Conservation (phyloP, 164 flowering plant genomes). For the Stephania cephalantha region DNA sequence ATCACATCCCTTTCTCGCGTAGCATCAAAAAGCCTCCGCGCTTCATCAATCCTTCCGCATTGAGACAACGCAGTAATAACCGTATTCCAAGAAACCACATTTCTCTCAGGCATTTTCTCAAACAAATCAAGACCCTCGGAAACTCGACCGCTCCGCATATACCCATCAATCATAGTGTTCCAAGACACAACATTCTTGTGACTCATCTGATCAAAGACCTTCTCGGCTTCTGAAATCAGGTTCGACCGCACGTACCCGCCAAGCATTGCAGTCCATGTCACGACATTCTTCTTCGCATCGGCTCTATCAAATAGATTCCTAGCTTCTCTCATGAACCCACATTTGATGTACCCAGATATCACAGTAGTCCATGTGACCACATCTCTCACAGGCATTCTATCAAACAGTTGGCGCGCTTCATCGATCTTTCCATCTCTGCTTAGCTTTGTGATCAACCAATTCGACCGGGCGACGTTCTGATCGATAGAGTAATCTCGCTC, state of each 20-base stretch:
- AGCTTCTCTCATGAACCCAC: slow-evolving; percentile 6
- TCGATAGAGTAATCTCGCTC: background rate
- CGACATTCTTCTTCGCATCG: slow-evolving; percentile 3
- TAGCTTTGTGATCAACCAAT: background rate
- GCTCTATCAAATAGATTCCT: background rate
- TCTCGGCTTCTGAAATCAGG: slow-evolving; percentile 3
- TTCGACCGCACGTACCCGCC: slow-evolving; percentile 3
- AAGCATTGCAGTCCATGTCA: slow-evolving; percentile 7
- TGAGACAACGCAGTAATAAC: slow-evolving; percentile 2
- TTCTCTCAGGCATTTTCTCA: slow-evolving; percentile 4
- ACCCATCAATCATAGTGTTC: slow-evolving; percentile 9
- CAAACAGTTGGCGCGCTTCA: slow-evolving; percentile 3
- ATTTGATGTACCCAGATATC: slow-evolving; percentile 5
- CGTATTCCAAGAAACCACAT: slow-evolving; percentile 8
- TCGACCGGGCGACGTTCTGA: background rate
- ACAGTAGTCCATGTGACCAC: slow-evolving; percentile 8
- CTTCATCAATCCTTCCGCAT: slow-evolving; percentile 4
- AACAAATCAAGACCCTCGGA: background rate
- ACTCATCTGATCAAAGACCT: background rate
- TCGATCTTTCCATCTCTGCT: background rate
- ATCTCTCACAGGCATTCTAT: slow-evolving; percentile 3
- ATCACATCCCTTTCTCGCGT: slow-evolving; percentile 10
- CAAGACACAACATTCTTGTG: slow-evolving; percentile 6
- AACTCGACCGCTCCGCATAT: background rate
- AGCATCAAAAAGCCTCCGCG: background rate